Percentiles rank a stretch among this genome's conserved stretches.
Evolutionary conservation across 768 basidiomycete species (phyloP).

Genomic region (Tricholoma saponaceum): DNA sequence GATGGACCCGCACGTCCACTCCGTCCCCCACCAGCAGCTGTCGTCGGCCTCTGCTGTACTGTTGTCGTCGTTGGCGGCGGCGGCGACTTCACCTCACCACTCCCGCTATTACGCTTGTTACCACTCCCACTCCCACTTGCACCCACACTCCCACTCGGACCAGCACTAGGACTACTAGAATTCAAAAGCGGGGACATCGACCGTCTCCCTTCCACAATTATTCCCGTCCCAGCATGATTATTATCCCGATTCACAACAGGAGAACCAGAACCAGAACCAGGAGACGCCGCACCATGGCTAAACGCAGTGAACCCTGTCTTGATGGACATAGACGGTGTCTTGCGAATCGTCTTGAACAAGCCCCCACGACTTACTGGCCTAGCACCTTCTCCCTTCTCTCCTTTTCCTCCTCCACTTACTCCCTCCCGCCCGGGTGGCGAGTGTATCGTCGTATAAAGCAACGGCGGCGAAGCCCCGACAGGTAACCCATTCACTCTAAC

Average conservation of each 20-base stretch:
- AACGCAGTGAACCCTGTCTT: neutral
- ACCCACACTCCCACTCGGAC: neutral
- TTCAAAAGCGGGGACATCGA: neutral
- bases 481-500: neutral
- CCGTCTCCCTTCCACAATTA: neutral
- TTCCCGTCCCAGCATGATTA: neutral
- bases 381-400: neutral
- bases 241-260: neutral
- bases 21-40: neutral
- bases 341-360: conserved; percentile 27
- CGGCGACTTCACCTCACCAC: neutral
- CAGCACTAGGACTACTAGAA: neutral
- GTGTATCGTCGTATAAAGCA: too few relatives aligned
- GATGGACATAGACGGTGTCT: conserved; percentile 29
- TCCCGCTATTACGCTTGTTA: neutral
- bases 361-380: neutral
- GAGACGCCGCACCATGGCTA: neutral
- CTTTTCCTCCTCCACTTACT: neutral
- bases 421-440: too few relatives aligned
- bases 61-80: neutral
- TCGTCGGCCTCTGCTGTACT: neutral
- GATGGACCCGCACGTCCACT: neutral
- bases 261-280: neutral
- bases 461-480: neutral
- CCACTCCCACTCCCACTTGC: neutral